A percentile compares a stretch with the other conserved stretches of the same genome.
Conservation (phyloP, 108 stramenopile genomes). For the Pseudonitzschia multiseries region DNA sequence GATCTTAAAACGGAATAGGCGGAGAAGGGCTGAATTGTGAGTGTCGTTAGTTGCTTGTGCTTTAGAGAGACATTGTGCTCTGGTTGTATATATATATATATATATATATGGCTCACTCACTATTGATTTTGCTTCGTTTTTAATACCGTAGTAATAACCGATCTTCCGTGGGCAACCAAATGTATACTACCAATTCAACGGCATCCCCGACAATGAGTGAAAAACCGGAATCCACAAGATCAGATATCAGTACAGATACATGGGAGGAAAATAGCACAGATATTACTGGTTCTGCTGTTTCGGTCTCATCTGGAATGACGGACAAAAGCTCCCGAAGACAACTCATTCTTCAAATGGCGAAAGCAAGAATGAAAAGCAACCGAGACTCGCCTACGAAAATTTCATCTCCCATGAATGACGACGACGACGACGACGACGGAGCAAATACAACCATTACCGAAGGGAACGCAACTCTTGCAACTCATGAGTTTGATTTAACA, state of each 20-base stretch:
- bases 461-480: constrained; percentile 18
- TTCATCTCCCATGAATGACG: constrained; percentile 15
- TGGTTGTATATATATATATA: too few relatives aligned
- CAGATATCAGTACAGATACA: not conserved
- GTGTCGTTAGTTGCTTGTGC: constrained; percentile 11
- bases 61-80: too few relatives aligned
- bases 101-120: too few relatives aligned
- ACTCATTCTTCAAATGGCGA: constrained; percentile 88
- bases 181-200: not conserved
- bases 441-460: constrained; percentile 2
- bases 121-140: not conserved
- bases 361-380: constrained; percentile 77
- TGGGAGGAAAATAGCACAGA: constrained; percentile 47
- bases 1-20: constrained; percentile 48
- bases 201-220: constrained; percentile 6
- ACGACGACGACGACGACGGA: constrained; percentile 21
- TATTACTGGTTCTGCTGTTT: constrained; percentile 52
- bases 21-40: constrained; percentile 42
- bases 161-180: not conserved
- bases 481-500: constrained; percentile 29
- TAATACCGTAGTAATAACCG: not conserved
- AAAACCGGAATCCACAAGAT: not conserved
- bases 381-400: constrained; percentile 26
- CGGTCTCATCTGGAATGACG: constrained; percentile 39
- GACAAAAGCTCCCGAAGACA: constrained; percentile 71